Evolutionary conservation across 1,284 basidiomycete genomes (phyloP), one percentile per base, ranked within the genome.

Genomic region (Pterulicium gracile): DNA sequence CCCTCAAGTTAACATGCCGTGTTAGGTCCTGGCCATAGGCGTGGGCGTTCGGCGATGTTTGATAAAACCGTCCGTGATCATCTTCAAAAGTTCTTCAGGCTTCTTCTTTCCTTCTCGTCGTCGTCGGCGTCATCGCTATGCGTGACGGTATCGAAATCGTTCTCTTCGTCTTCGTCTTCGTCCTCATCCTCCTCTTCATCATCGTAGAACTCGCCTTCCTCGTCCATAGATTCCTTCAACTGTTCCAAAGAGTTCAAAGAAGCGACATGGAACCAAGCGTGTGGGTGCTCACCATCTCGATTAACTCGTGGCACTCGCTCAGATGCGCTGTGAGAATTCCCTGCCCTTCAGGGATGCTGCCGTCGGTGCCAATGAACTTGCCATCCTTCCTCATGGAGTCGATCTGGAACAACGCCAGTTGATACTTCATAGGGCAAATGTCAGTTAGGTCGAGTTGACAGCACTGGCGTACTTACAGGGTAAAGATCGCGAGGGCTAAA

Each of bases 401-500:
- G 55, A 98, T 95, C 68, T 98, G 94, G 64, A 94, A 88, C 46
- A 98, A 70, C 2, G 93, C 94, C 13, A 97, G 74, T 67, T 96
- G 93, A 68, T 98, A 98, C 88, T 90, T 53, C 7, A 42, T 27
- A 36, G 27, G 17, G 5, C 14, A 3, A 34, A 22, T 20, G 15
- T 32, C 10, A 47, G 34, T 44, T 18, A 24, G 19, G 21, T 18
- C 35, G 43, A 17, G 15, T 39, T 39, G 19, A 39, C 5, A 39
- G n/a, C n/a, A n/a, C n/a, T n/a, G n/a, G n/a, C n/a, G n/a, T n/a
- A 71, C 82, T 49, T 57, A 88, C 87, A 19, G 95, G 95, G 66
- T 98, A 98, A 35, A 99, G 71, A 63, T 99, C 95, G 36, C 93
- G 82, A n/a, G 92, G 81, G 52, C 79, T 89, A 63, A 95, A 97